Conservation (phyloP, 805 yeast species). For the Yarrowia alimentaria region DNA sequence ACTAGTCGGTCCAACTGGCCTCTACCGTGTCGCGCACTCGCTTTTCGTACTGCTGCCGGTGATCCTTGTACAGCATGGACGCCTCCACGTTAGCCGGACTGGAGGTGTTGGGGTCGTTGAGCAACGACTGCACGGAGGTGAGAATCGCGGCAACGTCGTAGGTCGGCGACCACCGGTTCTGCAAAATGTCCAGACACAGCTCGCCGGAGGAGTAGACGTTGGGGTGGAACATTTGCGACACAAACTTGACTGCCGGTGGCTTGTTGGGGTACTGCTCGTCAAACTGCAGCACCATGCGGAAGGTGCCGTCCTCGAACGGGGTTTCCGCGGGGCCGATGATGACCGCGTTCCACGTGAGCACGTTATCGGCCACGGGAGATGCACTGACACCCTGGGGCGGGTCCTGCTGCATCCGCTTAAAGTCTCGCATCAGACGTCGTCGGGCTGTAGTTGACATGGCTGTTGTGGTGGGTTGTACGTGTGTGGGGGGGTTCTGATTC, state of each 20-base stretch:
- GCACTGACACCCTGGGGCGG: constrained; percentile 98
- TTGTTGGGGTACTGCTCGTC: constrained; percentile 98
- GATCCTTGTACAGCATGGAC: constrained; percentile 91
- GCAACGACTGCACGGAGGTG: constrained; percentile 80
- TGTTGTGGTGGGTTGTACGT: not conserved
- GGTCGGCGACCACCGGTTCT: constrained; percentile 98
- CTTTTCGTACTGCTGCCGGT: constrained; percentile 85
- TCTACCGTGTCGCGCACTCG: constrained; percentile 95
- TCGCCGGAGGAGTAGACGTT: constrained; percentile 96
- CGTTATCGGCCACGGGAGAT: constrained; percentile 94
- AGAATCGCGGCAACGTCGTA: constrained; percentile 94
- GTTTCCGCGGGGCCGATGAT: constrained; percentile 97
- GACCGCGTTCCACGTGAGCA: constrained; percentile 97
- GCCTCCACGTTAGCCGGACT: constrained; percentile 99
- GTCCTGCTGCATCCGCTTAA: constrained; percentile 96
- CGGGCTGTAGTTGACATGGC: constrained; percentile 97
- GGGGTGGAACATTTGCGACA: constrained; percentile 96
- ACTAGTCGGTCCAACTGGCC: constrained; percentile 64
- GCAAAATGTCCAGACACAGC: constrained; percentile 90
- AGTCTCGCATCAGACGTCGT: constrained; percentile 97
- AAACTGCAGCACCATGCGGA: constrained; percentile 77
- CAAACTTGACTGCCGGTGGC: constrained; percentile 89
- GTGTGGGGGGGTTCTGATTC: not conserved
- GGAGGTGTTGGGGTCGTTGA: constrained; percentile 94
- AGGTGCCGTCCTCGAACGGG: constrained; percentile 97